Base-by-base conservation (phyloP, 805 yeast genomes). In the Ogataea glucozyma region DNA sequence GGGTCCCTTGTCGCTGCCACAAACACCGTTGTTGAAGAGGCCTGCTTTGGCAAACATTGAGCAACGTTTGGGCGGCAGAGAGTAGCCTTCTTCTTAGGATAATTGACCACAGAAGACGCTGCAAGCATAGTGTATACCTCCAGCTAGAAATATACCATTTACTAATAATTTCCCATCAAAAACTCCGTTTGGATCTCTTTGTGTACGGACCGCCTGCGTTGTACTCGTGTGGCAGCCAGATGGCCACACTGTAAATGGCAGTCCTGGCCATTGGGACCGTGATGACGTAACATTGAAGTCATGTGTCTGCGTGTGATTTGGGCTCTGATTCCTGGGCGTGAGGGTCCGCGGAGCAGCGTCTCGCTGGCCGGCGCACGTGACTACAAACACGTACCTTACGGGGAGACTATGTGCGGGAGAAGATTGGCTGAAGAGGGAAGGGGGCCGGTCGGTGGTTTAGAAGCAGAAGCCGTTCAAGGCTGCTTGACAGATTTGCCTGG, bases 211-310 rank as follows among this genome's bases (percentile, higher is more conserved):
- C 71, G 2, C 53, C 59, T 18, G 58, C 43, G 33, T 54, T 53
- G 12, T 50, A 41, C 1, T 83, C 84, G 47, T 78, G 73, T 1
- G 88, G 87, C n/a, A 81, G 58, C 86, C 86, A 81, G 11, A 82
- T 49, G 0, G 67, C 67, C 24, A 81, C 61, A 7, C 75, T 69
- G 22, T 73, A 58, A 0, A 80, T n/a, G 1, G 70, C 60, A 27
- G 75, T 67, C 7, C 75, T 16, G 9, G 40, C 13, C 21, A 52
- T 38, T 7, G 48, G 26, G 6, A 22, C 13, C 4, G 71, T 65
- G 44, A 74, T 69, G 11, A 76, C 66, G 54, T 74, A 76, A n/a
- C 78, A 60, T 3, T 83, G 83, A 18, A 72, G 45, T 38, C 39
- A 41, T 34, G 48, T 44, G 44, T 63, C 66, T 1, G 66, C 65